These are phyloP conservation scores for Tricholoma saponaceum DNA, from an alignment of 768 basidiomycete species.

Conservation along the genomic window DNA sequence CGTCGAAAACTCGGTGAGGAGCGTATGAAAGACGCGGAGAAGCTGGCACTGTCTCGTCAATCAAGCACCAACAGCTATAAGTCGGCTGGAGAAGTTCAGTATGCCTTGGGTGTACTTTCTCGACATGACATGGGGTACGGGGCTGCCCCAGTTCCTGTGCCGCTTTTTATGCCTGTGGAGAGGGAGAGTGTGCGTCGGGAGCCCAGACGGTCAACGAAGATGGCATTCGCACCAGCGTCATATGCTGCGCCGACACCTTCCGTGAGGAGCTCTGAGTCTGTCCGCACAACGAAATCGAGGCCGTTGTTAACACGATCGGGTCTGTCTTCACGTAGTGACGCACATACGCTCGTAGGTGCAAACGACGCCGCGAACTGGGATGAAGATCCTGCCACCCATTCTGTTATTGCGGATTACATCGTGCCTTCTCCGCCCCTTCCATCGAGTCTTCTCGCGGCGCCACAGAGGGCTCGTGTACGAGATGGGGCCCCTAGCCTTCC, in stretches of 20 bases:
- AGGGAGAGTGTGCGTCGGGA: neutral
- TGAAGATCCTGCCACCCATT: constrained; percentile 2
- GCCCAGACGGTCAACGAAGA: constrained; percentile 5
- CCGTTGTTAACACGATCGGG: constrained; percentile 1
- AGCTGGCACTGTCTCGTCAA: constrained; percentile 13
- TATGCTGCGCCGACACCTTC: constrained; percentile 5
- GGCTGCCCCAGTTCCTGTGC: constrained; percentile 13
- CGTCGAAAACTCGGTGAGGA: constrained; percentile 20
- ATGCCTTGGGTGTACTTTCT: constrained; percentile 15
- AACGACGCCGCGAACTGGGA: neutral
- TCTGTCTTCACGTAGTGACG: neutral
- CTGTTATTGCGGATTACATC: constrained; percentile 5
- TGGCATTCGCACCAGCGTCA: constrained; percentile 7
- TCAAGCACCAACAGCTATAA: constrained; percentile 14
- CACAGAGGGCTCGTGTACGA: constrained; percentile 3
- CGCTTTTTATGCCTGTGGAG: constrained; percentile 18
- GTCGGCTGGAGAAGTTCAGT: constrained; percentile 15
- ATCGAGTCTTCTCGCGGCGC: neutral
- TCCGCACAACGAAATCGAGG: constrained; percentile 4
- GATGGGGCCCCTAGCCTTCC: neutral
- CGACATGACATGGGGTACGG: constrained; percentile 9
- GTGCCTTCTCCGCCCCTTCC: constrained; percentile 3
- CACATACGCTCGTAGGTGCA: neutral
- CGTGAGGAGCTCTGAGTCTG: neutral
- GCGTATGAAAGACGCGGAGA: constrained; percentile 14